Base-by-base conservation (phyloP, 2,329 filamentous ascomycete genomes). In the Lachnum nothofagi region DNA sequence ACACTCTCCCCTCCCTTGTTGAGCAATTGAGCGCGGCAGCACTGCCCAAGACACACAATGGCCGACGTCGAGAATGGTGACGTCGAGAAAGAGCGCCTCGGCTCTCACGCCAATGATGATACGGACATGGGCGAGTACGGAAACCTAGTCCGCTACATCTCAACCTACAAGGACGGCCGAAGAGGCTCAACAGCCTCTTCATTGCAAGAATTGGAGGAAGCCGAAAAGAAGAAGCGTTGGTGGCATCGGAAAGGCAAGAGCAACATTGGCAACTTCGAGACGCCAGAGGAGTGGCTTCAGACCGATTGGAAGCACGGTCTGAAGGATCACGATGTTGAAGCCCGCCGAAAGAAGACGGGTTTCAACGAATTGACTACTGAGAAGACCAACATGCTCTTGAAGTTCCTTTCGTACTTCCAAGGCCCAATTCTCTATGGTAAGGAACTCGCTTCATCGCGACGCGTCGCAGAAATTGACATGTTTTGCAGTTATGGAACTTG, bases 391-490 rank as follows among this genome's bases (percentile, higher is more conserved):
- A 72, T 86, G 73, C 77, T 87, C 67, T 67, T 84, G 65, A 83
- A 88, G 72, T 88, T 88, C 72, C 70, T 88, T 60, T 76, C 79
- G 66, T 88, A 85, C 73, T 88, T 88, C 77, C 80, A 74, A 59
- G 85, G 85, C 63, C 85, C 85, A 54, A 84, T 88, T 74, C 79
- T 88, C 55, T 88, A 88, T 70, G 83, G 84, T 87, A 76, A 66
- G 80, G 70, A 58, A 17, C 29, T 14, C 3, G 0, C 9, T 20
- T 14, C 2, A 16, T 24, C 24, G 2, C 23, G 31, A 22, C n/a
- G 8, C 7, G 27, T 9, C 12, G 10, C 10, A 3, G 19, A 14
- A 38, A 53, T 53, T 60, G 48, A 60, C 52, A 24, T 25, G 10
- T 42, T 29, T 16, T 4, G 41, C 56, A 83, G 83, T 88, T 67